Evolutionary conservation across 2,329 filamentous ascomycete species (phyloP), one percentile per base, ranked within the genome.

Genomic region (Alternaria sp.): DNA sequence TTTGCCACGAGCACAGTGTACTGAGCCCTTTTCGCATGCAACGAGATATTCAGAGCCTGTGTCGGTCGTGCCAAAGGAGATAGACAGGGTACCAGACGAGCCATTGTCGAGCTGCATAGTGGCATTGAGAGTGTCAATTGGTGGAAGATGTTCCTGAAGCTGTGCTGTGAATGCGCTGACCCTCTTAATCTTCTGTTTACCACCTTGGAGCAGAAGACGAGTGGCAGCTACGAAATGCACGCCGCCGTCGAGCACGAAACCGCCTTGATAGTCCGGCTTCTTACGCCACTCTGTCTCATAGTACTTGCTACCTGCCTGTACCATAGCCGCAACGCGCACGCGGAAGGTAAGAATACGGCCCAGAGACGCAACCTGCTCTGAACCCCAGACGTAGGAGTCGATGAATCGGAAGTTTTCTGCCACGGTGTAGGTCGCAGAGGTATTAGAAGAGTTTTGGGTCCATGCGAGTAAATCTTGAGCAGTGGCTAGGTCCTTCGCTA

Each of bases 351-450:
- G 78, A 2, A 89, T 74, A 62, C 82, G 82, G 11, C 87, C 87
- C 2, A 90, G 79, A 49, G 82, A 78, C 62, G 83, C 74, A 9
- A 87, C 77, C 64, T 85, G 80, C 56, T 82, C 68, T 0, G 80
- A 79, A 0, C 83, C 90, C 67, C 85, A 85, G 12, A 77, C 59
- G 71, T 87, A 88, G 11, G 82, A 81, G 30, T 85, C 81, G 57
- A 86, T 76, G 79, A 88, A 93, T 52, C 91, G 85, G 73, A 87
- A 91, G 78, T 94, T 93, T 78, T 94, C 92, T 0, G 90, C 91
- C 4, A 94, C 72, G 6, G 62, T 57, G 60, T 75, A 75, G 12
- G 62, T 70, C 83, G 84, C 52, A 65, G 74, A 70, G 58, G 82
- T 79, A 36, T 81, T 81, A 18, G 75, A 65, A 12, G 79, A 65